A percentile compares a stretch with the other conserved stretches of the same genome.
Evolutionary conservation across 257 asterid species (phyloP).

Genomic region (Rubia yunnanensis): DNA sequence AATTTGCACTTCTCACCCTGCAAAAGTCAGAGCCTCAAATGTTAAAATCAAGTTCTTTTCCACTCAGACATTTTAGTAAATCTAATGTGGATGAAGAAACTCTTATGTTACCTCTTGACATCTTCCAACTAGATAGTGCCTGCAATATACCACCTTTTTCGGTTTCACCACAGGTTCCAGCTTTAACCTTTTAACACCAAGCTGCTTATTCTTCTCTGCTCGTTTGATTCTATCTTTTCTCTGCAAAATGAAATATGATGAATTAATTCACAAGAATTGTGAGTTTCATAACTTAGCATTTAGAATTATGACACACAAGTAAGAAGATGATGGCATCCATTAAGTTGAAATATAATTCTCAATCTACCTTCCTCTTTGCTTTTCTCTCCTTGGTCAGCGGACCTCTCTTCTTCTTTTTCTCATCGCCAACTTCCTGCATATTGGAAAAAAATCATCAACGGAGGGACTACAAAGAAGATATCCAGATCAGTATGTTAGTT

Average conservation of each 20-base stretch:
- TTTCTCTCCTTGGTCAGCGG: slow-evolving; percentile 51
- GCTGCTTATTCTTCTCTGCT: slow-evolving; percentile 63
- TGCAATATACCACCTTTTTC: slow-evolving; percentile 49
- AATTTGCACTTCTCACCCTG: slow-evolving; percentile 90
- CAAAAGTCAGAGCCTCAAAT: slow-evolving; percentile 5
- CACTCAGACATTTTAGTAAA: slow-evolving; percentile 9
- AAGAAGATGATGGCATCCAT: slow-evolving; percentile 3
- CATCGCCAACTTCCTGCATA: slow-evolving; percentile 39
- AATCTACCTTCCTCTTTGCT: slow-evolving; percentile 60
- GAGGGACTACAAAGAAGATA: neutral
- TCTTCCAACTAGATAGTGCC: slow-evolving; percentile 76
- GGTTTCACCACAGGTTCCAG: slow-evolving; percentile 57
- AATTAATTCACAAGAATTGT: slow-evolving; percentile 14
- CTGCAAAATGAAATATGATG: slow-evolving; percentile 37
- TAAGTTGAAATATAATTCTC: neutral
- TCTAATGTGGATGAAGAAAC: slow-evolving; percentile 11
- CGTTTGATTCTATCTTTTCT: slow-evolving; percentile 53
- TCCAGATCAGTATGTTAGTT: neutral
- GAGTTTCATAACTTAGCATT: neutral
- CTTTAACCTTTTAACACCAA: slow-evolving; percentile 75
- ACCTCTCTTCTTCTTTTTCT: slow-evolving; percentile 49
- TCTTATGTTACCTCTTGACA: slow-evolving; percentile 65
- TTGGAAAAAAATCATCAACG: slow-evolving; percentile 5
- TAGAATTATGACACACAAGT: neutral
- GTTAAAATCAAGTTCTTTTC: slow-evolving; percentile 17